phyloP scores from a whole-genome alignment of 257 asterid species.

The Apocynum venetum region DNA sequence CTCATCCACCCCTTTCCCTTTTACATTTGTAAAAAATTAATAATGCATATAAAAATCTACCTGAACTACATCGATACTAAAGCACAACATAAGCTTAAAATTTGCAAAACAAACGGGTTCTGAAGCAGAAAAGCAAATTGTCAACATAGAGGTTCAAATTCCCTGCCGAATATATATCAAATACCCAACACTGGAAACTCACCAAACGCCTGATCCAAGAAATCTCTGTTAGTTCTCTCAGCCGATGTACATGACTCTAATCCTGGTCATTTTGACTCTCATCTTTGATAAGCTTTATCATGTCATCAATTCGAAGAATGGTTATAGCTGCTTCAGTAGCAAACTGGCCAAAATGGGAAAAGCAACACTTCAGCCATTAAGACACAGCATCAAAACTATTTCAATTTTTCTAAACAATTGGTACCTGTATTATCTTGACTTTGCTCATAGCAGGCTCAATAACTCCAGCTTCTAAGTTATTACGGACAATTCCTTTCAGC shows the following conservation, averaged over 20 bases:
- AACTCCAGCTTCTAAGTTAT: slow-evolving; percentile 92
- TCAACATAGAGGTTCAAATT: slow-evolving; percentile 2
- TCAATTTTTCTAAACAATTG: not conserved
- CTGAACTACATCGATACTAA: not conserved
- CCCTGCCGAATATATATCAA: slow-evolving; percentile 5
- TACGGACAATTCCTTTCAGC: slow-evolving; percentile 69
- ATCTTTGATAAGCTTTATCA: slow-evolving; percentile 87
- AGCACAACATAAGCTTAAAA: not conserved
- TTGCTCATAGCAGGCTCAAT: slow-evolving; percentile 99
- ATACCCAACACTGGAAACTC: not conserved
- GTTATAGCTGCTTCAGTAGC: slow-evolving; percentile 98
- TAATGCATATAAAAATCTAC: not conserved
- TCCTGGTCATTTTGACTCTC: slow-evolving; percentile 65
- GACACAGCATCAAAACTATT: not conserved
- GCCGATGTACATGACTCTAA: not conserved
- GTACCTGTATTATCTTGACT: slow-evolving; percentile 93
- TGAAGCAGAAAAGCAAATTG: not conserved
- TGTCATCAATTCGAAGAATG: slow-evolving; percentile 96
- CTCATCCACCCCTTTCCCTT: not conserved
- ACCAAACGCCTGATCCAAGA: not conserved
- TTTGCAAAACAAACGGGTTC: not conserved
- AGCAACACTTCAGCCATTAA: not conserved
- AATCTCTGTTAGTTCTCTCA: not conserved
- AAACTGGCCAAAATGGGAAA: slow-evolving; percentile 47
- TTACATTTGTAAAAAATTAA: not conserved